These are phyloP conservation scores for Symmetrospora coprosmae DNA, from an alignment of 768 basidiomycete species.

Conservation along the genomic window DNA sequence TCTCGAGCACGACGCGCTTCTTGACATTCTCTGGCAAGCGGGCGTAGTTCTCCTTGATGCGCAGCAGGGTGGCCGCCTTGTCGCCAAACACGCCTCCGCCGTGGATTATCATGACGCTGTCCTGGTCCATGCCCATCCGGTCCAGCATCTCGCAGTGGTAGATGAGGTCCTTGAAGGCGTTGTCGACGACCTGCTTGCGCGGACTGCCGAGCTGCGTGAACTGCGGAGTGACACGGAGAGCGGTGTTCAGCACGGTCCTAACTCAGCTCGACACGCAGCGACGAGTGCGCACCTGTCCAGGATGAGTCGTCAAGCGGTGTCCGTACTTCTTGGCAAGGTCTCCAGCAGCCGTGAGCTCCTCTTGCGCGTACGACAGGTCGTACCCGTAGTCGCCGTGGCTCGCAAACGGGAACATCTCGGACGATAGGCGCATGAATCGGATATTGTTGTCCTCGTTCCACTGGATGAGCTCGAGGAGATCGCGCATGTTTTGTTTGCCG, in stretches of 20 bases:
- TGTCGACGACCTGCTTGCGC: constrained; percentile 54
- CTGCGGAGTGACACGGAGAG: constrained; percentile 22
- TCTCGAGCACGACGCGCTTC: constrained; percentile 71
- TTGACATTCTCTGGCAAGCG: constrained; percentile 51
- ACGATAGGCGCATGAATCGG: constrained; percentile 73
- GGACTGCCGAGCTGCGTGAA: constrained; percentile 57
- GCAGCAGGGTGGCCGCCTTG: constrained; percentile 53
- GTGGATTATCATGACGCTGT: constrained; percentile 79
- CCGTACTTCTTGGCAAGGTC: constrained; percentile 54
- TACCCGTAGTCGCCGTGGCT: constrained; percentile 70
- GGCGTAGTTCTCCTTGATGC: constrained; percentile 58
- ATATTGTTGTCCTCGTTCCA: constrained; percentile 87
- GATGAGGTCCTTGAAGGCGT: constrained; percentile 61
- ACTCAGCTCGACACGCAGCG: background rate
- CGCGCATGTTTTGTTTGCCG: constrained; percentile 52
- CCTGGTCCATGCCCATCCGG: constrained; percentile 62
- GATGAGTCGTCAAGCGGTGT: constrained; percentile 72
- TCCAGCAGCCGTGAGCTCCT: constrained; percentile 48
- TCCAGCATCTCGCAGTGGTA: constrained; percentile 85
- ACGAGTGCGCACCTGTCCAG: constrained; percentile 52
- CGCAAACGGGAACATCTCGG: constrained; percentile 86
- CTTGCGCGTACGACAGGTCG: constrained; percentile 57
- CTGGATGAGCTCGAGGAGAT: constrained; percentile 29
- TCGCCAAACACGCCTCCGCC: constrained; percentile 74
- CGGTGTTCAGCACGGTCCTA: background rate